phyloP scores from a whole-genome alignment of 2,329 filamentous ascomycete genomes.

The Clarireedia hainanense region DNA sequence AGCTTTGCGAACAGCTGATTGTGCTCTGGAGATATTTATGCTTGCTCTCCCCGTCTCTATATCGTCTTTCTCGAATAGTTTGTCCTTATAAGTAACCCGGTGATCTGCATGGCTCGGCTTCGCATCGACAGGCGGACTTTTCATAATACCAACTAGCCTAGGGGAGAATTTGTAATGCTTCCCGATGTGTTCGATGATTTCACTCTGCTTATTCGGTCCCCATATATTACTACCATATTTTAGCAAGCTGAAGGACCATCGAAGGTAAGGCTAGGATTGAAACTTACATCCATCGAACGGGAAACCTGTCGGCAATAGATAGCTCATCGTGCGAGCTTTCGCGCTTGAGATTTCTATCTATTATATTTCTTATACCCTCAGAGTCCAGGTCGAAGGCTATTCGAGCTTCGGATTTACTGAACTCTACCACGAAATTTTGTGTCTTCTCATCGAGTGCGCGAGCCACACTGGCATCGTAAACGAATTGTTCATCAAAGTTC shows the following conservation, averaged over 20 bases:
- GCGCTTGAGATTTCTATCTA: conserved; percentile 31
- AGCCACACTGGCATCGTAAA: conserved; percentile 38
- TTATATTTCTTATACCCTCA: conserved; percentile 34
- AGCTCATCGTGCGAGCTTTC: too few relatives aligned
- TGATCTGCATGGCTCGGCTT: conserved; percentile 11
- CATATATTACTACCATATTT: conserved; percentile 53
- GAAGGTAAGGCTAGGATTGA: neutral
- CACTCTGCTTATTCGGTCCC: conserved; percentile 53
- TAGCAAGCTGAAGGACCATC: conserved; percentile 6
- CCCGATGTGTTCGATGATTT: conserved; percentile 47
- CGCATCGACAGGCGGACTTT: conserved; percentile 40
- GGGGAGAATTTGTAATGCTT: conserved; percentile 60
- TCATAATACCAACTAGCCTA: conserved; percentile 56
- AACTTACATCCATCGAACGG: conserved; percentile 63
- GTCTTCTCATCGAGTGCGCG: conserved; percentile 35
- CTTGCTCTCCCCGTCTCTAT: conserved; percentile 17
- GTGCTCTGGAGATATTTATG: conserved; percentile 5
- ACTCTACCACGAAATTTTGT: conserved; percentile 58
- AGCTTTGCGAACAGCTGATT: neutral
- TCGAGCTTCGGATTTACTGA: conserved; percentile 46
- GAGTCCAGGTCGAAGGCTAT: conserved; percentile 47
- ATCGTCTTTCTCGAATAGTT: conserved; percentile 18
- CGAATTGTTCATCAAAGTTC: conserved; percentile 43
- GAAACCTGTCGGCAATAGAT: conserved; percentile 15
- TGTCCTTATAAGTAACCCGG: conserved; percentile 10